Conservation (phyloP, 2,329 filamentous ascomycete genomes). For the Pestalotiopsis sp. region DNA sequence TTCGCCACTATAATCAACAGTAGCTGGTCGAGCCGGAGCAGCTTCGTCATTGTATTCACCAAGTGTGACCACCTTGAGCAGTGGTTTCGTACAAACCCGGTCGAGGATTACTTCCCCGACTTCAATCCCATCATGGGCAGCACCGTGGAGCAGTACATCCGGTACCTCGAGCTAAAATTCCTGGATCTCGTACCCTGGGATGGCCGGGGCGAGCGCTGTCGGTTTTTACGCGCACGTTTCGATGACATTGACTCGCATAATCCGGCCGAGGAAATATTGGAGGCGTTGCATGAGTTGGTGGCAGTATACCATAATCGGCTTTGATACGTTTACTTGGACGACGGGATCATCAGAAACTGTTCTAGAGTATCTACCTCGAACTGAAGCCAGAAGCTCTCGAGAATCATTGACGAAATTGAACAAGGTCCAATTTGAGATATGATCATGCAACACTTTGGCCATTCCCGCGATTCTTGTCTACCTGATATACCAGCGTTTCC, state of each 20-base stretch:
- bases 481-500: constrained; percentile 2
- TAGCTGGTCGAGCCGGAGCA: background rate
- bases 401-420: too few relatives aligned
- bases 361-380: too few relatives aligned
- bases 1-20: background rate
- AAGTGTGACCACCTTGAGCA: background rate
- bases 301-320: too few relatives aligned
- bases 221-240: background rate
- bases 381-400: too few relatives aligned
- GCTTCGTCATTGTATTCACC: background rate
- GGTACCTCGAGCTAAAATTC: background rate
- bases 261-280: background rate
- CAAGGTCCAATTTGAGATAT: too few relatives aligned
- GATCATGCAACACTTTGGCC: background rate
- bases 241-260: background rate
- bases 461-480: background rate
- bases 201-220: background rate
- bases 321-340: too few relatives aligned
- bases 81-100: background rate
- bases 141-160: background rate
- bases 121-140: background rate
- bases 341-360: too few relatives aligned
- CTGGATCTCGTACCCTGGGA: background rate
- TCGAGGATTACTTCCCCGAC: background rate
- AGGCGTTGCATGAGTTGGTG: background rate